phyloP scores from a whole-genome alignment of 2,329 filamentous ascomycete species.

The Helotiales sp. region DNA sequence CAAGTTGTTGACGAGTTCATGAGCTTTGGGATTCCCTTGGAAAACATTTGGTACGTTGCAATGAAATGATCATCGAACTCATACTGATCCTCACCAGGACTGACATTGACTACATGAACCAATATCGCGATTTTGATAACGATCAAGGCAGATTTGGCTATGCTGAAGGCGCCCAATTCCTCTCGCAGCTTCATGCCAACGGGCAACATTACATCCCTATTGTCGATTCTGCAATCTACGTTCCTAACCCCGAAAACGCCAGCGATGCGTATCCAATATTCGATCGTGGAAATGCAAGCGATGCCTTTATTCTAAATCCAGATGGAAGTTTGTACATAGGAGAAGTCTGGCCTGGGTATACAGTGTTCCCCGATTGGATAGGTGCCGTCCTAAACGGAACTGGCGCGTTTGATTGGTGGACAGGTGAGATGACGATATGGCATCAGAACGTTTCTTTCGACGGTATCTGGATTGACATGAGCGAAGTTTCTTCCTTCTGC shows the following conservation, averaged over 20 bases:
- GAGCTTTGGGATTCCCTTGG: conserved; percentile 64
- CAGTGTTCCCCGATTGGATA: conserved; percentile 70
- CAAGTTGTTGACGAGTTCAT: conserved; percentile 68
- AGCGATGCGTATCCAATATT: conserved; percentile 64
- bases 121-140: conserved; percentile 60
- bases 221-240: conserved; percentile 70
- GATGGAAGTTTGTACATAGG: conserved; percentile 60
- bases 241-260: conserved; percentile 68
- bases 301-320: conserved; percentile 53
- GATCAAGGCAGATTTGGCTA: conserved; percentile 59
- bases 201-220: conserved; percentile 65
- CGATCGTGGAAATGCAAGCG: conserved; percentile 59
- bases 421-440: conserved; percentile 57
- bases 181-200: conserved; percentile 60
- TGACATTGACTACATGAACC: conserved; percentile 71
- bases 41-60: conserved; percentile 65
- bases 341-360: conserved; percentile 73
- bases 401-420: conserved; percentile 69
- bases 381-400: conserved; percentile 60
- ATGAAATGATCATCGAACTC: conserved; percentile 42
- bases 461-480: conserved; percentile 61
- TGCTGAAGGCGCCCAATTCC: conserved; percentile 57
- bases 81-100: conserved; percentile 47
- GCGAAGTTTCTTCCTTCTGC: conserved; percentile 63
- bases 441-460: conserved; percentile 53